Evolutionary conservation across 305 asterid species (phyloP).

Genomic region (Nicotiana rustica): DNA sequence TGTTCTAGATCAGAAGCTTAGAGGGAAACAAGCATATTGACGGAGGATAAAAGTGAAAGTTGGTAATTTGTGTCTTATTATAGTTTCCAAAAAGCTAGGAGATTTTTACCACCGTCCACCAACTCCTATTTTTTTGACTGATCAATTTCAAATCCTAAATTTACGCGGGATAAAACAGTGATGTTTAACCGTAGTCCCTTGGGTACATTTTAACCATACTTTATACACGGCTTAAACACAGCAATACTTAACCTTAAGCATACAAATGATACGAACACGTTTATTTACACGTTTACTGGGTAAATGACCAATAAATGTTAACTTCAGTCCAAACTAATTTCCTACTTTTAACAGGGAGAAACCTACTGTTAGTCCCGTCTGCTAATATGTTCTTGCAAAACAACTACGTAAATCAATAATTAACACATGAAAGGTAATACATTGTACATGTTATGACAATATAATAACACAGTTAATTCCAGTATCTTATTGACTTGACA

Average conservation of each 20-base stretch:
- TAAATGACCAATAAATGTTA: constrained; percentile 3
- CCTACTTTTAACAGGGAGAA: no score
- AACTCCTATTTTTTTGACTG: constrained; percentile 28
- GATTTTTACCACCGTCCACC: constrained; percentile 36
- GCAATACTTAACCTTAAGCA: neutral
- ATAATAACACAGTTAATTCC: neutral
- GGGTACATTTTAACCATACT: neutral
- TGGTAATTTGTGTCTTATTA: constrained; percentile 31
- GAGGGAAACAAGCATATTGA: constrained; percentile 40
- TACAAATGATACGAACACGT: neutral
- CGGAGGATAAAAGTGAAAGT: constrained; percentile 33
- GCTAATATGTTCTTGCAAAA: no score
- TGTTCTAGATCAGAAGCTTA: constrained; percentile 54
- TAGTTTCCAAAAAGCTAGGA: constrained; percentile 38
- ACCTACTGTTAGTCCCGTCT: no score
- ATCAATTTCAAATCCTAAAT: neutral
- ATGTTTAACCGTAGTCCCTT: neutral
- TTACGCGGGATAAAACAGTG: constrained; percentile 16
- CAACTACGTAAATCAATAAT: no score
- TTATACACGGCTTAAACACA: constrained; percentile 24
- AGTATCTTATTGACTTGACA: neutral
- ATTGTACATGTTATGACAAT: neutral
- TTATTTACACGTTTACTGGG: neutral
- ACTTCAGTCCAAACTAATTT: no score
- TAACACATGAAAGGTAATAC: no score